These are phyloP conservation scores for Ensete ventricosum DNA, from an alignment of 176 grass and related monocot genomes.

Conservation along the genomic window DNA sequence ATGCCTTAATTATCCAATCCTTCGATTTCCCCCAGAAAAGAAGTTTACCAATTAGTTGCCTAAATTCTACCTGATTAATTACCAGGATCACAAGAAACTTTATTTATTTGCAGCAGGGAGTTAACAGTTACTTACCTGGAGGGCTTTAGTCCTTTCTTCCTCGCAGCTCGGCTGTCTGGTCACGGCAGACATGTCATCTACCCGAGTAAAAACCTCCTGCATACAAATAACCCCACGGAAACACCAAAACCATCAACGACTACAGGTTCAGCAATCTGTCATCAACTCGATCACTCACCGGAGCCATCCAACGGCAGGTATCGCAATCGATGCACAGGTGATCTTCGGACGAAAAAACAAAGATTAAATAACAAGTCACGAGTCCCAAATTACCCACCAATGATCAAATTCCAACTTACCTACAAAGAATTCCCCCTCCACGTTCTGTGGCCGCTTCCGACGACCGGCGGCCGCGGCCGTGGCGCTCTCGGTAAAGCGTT, in stretches of 20 bases:
- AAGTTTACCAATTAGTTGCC: no score
- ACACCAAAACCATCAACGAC: background rate
- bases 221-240: no score
- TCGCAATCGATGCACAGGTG: slow-evolving; percentile 79
- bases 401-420: background rate
- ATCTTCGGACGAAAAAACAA: slow-evolving; percentile 30
- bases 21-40: no score
- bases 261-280: background rate
- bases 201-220: slow-evolving; percentile 63
- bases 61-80: no score
- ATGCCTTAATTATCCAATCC: no score
- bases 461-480: background rate
- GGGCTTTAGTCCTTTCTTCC: slow-evolving; percentile 52
- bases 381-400: no score
- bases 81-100: no score
- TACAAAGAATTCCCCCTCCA: slow-evolving; percentile 20
- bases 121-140: slow-evolving; percentile 35
- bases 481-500: background rate
- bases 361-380: background rate
- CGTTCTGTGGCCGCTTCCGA: slow-evolving; percentile 18
- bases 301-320: slow-evolving; percentile 95
- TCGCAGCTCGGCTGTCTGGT: slow-evolving; percentile 41
- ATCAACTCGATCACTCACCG: slow-evolving; percentile 15
- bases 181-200: slow-evolving; percentile 52
- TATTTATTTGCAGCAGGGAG: no score